phyloP scores from a whole-genome alignment of 177 flowering plant species.

The Vitis hybrid region DNA sequence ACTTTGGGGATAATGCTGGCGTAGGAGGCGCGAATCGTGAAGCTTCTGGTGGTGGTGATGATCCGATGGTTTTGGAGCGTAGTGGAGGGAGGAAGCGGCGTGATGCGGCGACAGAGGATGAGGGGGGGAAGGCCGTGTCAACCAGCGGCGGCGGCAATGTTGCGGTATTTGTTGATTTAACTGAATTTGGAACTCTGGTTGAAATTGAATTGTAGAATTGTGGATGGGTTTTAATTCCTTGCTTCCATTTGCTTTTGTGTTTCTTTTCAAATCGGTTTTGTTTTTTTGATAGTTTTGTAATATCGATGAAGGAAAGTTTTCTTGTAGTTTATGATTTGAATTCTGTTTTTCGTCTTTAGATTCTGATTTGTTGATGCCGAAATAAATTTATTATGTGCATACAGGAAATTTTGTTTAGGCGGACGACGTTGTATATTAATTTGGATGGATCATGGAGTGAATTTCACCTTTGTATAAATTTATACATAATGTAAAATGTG shows the following conservation, averaged over 20 bases:
- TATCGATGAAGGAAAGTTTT: background rate
- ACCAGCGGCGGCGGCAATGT: constrained; percentile 37
- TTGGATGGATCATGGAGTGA: background rate
- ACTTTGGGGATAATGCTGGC: constrained; percentile 18
- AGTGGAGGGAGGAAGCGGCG: constrained; percentile 35
- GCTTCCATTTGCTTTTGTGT: no score
- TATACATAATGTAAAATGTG: background rate
- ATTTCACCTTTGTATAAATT: no score
- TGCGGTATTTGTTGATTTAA: constrained; percentile 23
- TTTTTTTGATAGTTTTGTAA: background rate
- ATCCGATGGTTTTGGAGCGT: constrained; percentile 31
- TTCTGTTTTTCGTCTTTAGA: no score
- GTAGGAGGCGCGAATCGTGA: constrained; percentile 9
- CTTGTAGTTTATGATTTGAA: no score
- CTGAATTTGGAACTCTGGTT: background rate
- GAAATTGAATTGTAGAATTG: background rate
- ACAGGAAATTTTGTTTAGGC: background rate
- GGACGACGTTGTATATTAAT: background rate
- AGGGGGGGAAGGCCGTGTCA: constrained; percentile 30
- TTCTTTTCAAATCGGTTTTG: no score
- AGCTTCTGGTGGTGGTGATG: constrained; percentile 24
- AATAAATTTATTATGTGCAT: background rate
- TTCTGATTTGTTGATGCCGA: background rate
- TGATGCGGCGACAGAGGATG: constrained; percentile 28
- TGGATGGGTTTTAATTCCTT: background rate